phyloP scores from a whole-genome alignment of 192 early-diverging fungal species.

The Podila epigama region DNA sequence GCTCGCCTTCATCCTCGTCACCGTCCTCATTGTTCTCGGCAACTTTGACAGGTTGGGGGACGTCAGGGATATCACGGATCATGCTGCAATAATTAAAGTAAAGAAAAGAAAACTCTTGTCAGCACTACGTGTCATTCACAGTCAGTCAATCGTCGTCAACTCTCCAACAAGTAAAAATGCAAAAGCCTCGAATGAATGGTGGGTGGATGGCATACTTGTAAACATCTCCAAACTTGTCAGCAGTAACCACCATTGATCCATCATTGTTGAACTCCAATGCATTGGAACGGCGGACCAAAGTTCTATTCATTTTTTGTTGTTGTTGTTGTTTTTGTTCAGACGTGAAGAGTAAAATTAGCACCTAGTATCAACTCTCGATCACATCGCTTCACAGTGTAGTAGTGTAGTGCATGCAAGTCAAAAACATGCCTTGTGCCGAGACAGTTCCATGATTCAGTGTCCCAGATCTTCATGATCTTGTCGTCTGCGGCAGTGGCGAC shows the following conservation, averaged over 20 bases:
- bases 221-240: constrained; percentile 98
- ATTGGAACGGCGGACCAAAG: constrained; percentile 77
- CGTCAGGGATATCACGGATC: constrained; percentile 36
- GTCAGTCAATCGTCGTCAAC: neutral
- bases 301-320: constrained; percentile 21
- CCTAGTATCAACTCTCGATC: neutral
- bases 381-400: neutral
- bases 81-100: constrained; percentile 7
- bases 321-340: neutral
- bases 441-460: constrained; percentile 64
- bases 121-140: neutral
- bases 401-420: neutral
- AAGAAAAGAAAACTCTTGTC: neutral
- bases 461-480: constrained; percentile 74
- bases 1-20: constrained; percentile 39
- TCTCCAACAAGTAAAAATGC: neutral
- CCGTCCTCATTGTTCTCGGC: constrained; percentile 34
- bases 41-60: constrained; percentile 30
- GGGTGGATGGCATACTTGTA: constrained; percentile 64
- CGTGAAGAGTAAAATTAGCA: too few relatives aligned
- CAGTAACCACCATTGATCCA: constrained; percentile 70
- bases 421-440: constrained; percentile 50
- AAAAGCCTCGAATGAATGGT: neutral
- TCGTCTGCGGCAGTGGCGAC: constrained; percentile 71
- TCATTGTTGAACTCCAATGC: constrained; percentile 72